Evolutionary conservation across 257 asterid genomes (phyloP).

Genomic region (Solanum clarkiae): DNA sequence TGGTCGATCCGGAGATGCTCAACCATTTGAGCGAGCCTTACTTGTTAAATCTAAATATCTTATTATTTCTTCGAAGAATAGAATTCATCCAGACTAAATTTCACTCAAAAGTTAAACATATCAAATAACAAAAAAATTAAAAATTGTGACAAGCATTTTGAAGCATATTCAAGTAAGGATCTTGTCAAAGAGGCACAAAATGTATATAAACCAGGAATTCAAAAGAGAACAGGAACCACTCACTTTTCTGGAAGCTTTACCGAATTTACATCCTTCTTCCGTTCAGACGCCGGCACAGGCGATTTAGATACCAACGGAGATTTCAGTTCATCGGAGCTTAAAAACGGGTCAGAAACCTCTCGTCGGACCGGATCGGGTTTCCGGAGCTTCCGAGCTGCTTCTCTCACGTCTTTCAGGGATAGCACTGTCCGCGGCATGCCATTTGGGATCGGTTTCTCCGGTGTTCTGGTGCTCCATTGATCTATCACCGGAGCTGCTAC

Average conservation of each 20-base stretch:
- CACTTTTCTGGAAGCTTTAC: constrained; percentile 63
- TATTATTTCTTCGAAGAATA: neutral
- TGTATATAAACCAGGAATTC: neutral
- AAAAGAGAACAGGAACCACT: neutral
- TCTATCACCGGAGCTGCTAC: constrained; percentile 5
- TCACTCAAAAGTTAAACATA: neutral
- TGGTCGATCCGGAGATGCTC: neutral
- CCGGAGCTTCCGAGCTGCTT: constrained; percentile 50
- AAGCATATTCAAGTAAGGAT: neutral
- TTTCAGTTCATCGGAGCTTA: neutral
- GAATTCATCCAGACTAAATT: neutral
- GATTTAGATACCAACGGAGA: neutral
- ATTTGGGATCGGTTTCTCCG: constrained; percentile 36
- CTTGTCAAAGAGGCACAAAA: neutral
- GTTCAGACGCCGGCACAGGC: neutral
- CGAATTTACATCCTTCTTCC: constrained; percentile 2
- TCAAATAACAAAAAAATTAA: neutral
- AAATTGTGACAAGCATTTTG: neutral
- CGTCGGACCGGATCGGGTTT: constrained; percentile 2
- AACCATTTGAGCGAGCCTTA: neutral
- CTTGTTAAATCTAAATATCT: neutral
- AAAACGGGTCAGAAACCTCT: neutral
- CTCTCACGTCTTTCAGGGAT: constrained; percentile 46
- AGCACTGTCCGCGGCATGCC: constrained; percentile 29
- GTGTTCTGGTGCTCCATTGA: constrained; percentile 48